Evolutionary conservation across 164 flowering plant genomes (phyloP), one percentile per base, ranked within the genome.

Genomic region (Magnolia officinalis): DNA sequence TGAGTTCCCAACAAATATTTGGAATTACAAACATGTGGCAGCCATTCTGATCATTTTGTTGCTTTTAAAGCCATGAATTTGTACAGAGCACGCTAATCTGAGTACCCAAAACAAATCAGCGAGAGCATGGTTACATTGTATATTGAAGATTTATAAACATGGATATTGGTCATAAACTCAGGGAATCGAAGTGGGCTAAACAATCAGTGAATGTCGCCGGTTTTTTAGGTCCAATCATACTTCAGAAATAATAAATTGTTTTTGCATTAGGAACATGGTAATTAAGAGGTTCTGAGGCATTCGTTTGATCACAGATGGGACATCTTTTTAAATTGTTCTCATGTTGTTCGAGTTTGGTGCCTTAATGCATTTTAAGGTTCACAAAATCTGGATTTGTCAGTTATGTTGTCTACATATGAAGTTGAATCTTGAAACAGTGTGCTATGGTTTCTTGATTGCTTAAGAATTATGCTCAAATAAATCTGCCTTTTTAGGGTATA

Each of bases 401-500:
- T 55, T 11, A 11, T 55, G 61, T 11, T 11, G 13, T 55, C 61
- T 55, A 11, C 61, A 55, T 55, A 11, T 16, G 61, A 16, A 55
- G 61, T 55, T 55, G 18, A 55, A 37, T 37, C 45, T 37, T 37
- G 45, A 37, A 37, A 37, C 45, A 55, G 18, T 10, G 61, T 16
- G 10, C 61, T 26, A 20, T 16, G 19, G 7, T 21, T 77, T n/a
- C 45, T 72, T 26, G 51, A 31, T 52, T 52, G 66, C 14, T 58
- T 59, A 64, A 21, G 52, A 55, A 49, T 70, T 19, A 21, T 55
- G 73, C 76, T 72, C 69, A 73, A 67, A 51, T 49, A 26, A 21
- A 52, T 50, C 21, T 63, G 59, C 31, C 74, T 14, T 75, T 74
- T 67, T 77, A 94, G 99, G 99, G 99, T 20, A 96, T 96, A 78